Evolutionary conservation across 768 basidiomycete genomes (phyloP).

Genomic region (Suillus alpinus): DNA sequence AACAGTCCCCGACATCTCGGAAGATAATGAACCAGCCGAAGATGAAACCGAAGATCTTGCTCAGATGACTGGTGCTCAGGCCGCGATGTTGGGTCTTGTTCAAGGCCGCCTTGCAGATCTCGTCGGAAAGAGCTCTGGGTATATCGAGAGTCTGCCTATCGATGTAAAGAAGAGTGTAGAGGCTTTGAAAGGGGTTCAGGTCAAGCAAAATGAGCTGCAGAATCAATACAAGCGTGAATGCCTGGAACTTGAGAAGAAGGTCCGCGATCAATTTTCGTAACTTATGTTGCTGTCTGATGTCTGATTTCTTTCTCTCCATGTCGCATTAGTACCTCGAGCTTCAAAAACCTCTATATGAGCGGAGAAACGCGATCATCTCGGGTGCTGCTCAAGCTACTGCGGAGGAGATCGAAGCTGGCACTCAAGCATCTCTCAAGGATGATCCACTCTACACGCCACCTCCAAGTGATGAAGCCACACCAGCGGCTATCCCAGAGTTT

Average conservation of each 20-base stretch:
- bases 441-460: slow-evolving; percentile 68
- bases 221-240: slow-evolving; percentile 92
- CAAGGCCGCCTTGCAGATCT: slow-evolving; percentile 84
- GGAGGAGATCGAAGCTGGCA: slow-evolving; percentile 83
- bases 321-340: slow-evolving; percentile 63
- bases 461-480: slow-evolving; percentile 46
- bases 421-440: slow-evolving; percentile 69
- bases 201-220: slow-evolving; percentile 87
- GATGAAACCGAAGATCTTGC: slow-evolving; percentile 44
- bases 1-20: slow-evolving; percentile 83
- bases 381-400: slow-evolving; percentile 69
- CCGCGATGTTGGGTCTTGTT: slow-evolving; percentile 80
- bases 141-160: slow-evolving; percentile 84
- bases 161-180: slow-evolving; percentile 84
- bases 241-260: slow-evolving; percentile 94
- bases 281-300: slow-evolving; percentile 12
- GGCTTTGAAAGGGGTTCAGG: slow-evolving; percentile 92
- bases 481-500: slow-evolving; percentile 79
- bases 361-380: slow-evolving; percentile 79
- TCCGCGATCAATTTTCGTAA: slow-evolving; percentile 31
- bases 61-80: slow-evolving; percentile 45
- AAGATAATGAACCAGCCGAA: slow-evolving; percentile 72
- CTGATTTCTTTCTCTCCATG: slow-evolving; percentile 5
- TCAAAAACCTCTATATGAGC: slow-evolving; percentile 83
- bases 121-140: slow-evolving; percentile 89